Conservation (phyloP, 1,284 basidiomycete species). For the Xerocomus nothofagi region DNA sequence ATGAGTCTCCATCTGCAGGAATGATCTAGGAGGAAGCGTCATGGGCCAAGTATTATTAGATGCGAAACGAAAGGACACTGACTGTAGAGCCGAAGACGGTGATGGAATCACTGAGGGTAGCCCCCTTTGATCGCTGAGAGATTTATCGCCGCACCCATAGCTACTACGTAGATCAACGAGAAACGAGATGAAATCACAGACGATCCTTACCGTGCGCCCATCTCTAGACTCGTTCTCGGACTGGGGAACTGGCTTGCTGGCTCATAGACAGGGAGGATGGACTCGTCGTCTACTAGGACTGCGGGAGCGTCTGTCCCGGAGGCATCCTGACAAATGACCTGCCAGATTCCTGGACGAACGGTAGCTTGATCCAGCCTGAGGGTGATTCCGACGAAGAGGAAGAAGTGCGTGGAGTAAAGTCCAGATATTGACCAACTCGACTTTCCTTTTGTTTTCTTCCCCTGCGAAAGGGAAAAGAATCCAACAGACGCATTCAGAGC, state of each 20-base stretch:
- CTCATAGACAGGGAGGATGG: slow-evolving; percentile 28
- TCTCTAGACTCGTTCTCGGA: background rate
- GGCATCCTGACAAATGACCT: slow-evolving; percentile 22
- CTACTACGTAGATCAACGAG: slow-evolving; percentile 4
- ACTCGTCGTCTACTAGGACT: slow-evolving; percentile 9
- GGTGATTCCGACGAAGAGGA: background rate
- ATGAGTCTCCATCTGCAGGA: slow-evolving; percentile 26
- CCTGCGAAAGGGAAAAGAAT: background rate
- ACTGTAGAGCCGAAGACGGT: slow-evolving; percentile 11
- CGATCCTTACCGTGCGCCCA: slow-evolving; percentile 6
- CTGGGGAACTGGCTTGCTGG: background rate
- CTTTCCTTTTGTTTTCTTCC: background rate
- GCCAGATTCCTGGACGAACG: slow-evolving; percentile 25
- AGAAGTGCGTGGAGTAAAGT: background rate
- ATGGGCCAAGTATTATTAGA: slow-evolving; percentile 12
- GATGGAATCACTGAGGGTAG: slow-evolving; percentile 6
- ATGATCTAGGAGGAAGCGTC: slow-evolving; percentile 14
- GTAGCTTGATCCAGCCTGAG: slow-evolving; percentile 21
- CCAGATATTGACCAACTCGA: background rate
- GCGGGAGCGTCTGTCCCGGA: background rate
- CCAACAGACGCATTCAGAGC: background rate
- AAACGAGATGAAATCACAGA: background rate
- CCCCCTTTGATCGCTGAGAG: slow-evolving; percentile 3
- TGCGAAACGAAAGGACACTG: background rate
- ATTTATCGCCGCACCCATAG: slow-evolving; percentile 3